Percentiles rank a stretch among this genome's conserved stretches.
Conservation (phyloP, 208 protist genomes). For the Trypanosomatidae sp. region DNA sequence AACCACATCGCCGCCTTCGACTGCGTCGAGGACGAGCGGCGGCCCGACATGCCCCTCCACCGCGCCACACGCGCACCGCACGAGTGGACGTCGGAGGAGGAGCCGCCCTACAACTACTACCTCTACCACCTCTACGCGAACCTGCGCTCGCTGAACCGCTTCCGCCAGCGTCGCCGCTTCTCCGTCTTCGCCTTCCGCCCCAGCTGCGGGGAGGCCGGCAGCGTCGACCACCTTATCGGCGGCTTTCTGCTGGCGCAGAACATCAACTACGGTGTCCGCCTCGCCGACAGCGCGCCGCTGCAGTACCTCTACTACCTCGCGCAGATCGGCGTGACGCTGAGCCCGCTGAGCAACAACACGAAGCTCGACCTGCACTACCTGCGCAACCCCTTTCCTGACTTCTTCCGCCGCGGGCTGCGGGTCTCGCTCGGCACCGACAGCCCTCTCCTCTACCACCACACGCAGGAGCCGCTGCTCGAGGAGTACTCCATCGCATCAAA, state of each 20-base stretch:
- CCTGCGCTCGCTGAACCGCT: slow-evolving; percentile 96
- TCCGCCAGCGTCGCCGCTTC: slow-evolving; percentile 82
- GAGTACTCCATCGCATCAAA: slow-evolving; percentile 94
- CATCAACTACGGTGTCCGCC: slow-evolving; percentile 98
- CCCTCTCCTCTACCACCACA: slow-evolving; percentile 97
- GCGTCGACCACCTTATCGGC: slow-evolving; percentile 93
- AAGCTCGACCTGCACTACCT: slow-evolving; percentile 96
- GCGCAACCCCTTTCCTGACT: slow-evolving; percentile 95
- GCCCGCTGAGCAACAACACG: slow-evolving; percentile 99
- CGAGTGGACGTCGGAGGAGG: slow-evolving; percentile 94
- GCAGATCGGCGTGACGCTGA: slow-evolving; percentile 97
- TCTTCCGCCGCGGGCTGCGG: slow-evolving; percentile 96
- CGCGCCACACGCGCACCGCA: slow-evolving; percentile 64
- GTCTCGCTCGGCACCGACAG: slow-evolving; percentile 97
- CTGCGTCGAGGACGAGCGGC: slow-evolving; percentile 97
- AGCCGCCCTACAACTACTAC: slow-evolving; percentile 99
- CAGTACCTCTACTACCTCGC: slow-evolving; percentile 99
- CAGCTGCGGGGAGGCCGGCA: slow-evolving; percentile 95
- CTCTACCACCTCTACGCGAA: slow-evolving; percentile 99
- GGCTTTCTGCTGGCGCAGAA: slow-evolving; percentile 93
- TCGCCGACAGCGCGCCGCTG: slow-evolving; percentile 89
- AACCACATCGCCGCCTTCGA: slow-evolving; percentile 98
- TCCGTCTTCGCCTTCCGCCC: slow-evolving; percentile 97
- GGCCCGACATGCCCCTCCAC: slow-evolving; percentile 60
- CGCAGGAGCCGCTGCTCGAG: slow-evolving; percentile 92